Evolutionary conservation across 2,329 filamentous ascomycete species (phyloP), one percentile per base, ranked within the genome.

Genomic region (Colletotrichum euphorbiae): DNA sequence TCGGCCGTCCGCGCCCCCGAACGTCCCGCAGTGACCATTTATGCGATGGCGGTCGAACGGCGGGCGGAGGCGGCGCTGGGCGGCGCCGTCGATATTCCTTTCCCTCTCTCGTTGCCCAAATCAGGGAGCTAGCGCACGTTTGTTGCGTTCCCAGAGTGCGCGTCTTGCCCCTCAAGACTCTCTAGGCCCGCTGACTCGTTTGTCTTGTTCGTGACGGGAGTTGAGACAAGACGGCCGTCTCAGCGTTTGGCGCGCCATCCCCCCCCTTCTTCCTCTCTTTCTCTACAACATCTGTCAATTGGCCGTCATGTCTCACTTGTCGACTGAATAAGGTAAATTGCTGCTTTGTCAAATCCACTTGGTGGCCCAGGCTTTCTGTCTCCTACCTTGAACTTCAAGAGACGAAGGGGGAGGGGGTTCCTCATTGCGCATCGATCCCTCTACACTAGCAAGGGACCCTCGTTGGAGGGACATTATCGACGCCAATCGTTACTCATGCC

Each of bases 381-480:
- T 36, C 15, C 17, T 52, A 28, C 28, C 28, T 11, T 17, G n/a
- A 52, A 12, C 15, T n/a, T 17, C 7, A 36, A n/a, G 21, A n/a
- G 4, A 54, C 4, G 31, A 54, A 38, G 50, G 50, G 56, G 24
- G 24, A 28, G 24, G 6, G 28, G 28, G 28, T 8, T 28, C 43
- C 15, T 52, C 28, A 28, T 9, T 11, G 64, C 59, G 31, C 52
- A 28, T 58, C 43, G 63, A 42, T 15, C 38, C 36, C 31, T 28
- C 28, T 19, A 40, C 31, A 17, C 28, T 19, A 40, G 21, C 57
- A 28, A 57, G 64, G 59, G 51, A 51, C 52, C 64, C 64, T 57
- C 33, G 64, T 52, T 45, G 64, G 43, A 62, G 59, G 45, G 45
- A 63, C 40, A 63, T 50, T 63, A 19, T 62, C 17, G 50, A 62